Conservation (phyloP, 345 rosid genomes). For the Heritiera fomes region DNA sequence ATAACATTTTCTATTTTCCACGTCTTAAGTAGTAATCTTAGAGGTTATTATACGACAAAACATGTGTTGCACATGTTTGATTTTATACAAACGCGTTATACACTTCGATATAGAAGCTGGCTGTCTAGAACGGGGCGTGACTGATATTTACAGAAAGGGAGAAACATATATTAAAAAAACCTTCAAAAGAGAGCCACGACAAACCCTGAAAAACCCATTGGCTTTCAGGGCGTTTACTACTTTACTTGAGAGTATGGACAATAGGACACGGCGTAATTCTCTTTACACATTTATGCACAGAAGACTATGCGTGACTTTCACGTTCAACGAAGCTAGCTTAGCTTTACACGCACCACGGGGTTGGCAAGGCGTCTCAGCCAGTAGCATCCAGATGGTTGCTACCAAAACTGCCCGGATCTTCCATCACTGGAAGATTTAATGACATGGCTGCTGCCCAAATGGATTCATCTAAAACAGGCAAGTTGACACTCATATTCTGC, state of each 20-base stretch:
- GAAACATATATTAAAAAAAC: neutral
- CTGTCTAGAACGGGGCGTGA: neutral
- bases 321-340: neutral
- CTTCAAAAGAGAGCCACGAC: constrained; percentile 2
- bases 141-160: neutral
- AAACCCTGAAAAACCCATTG: constrained; percentile 7
- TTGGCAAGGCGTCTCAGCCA: constrained; percentile 56
- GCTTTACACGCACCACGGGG: constrained; percentile 56
- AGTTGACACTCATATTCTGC: constrained; percentile 52
- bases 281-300: constrained; percentile 14
- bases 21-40: neutral
- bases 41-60: neutral
- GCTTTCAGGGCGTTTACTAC: neutral
- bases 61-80: constrained; percentile 9
- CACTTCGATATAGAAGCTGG: neutral
- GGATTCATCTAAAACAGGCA: constrained; percentile 68
- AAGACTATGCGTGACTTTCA: neutral
- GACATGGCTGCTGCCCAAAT: constrained; percentile 95
- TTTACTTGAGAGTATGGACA: neutral
- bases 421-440: constrained; percentile 60
- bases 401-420: constrained; percentile 39
- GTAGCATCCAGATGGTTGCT: constrained; percentile 43
- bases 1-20: neutral
- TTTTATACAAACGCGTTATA: constrained; percentile 4
- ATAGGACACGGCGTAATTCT: neutral